Evolutionary conservation across 1,284 basidiomycete genomes (phyloP).

Genomic region (Quambalaria eucalypti): DNA sequence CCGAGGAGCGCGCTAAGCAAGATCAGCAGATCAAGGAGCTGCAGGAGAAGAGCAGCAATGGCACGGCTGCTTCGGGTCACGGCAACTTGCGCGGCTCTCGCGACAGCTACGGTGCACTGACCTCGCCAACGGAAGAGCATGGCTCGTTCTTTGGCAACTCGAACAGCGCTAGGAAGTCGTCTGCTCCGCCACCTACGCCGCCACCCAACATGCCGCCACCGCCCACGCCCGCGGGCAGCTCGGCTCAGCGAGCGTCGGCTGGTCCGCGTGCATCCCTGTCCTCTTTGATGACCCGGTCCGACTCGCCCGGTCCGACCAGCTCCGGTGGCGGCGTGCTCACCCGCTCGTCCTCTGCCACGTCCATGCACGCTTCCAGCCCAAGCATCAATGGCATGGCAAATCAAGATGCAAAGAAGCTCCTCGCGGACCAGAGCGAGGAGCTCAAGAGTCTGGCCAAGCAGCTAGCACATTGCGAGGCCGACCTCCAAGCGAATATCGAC

Average conservation of each 20-base stretch:
- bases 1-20: slow-evolving; percentile 57
- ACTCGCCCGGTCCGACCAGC: slow-evolving; percentile 16
- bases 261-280: slow-evolving; percentile 26
- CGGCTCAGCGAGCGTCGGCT: slow-evolving; percentile 9
- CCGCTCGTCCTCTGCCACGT: slow-evolving; percentile 32
- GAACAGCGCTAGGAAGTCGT: slow-evolving; percentile 50
- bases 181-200: slow-evolving; percentile 76
- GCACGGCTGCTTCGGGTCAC: not conserved
- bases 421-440: slow-evolving; percentile 68
- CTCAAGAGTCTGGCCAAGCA: slow-evolving; percentile 83
- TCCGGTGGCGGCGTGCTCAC: slow-evolving; percentile 11
- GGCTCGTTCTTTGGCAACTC: not conserved
- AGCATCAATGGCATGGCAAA: slow-evolving; percentile 11
- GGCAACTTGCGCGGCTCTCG: not conserved
- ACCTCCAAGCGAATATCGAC: slow-evolving; percentile 83
- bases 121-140: too few species aligned
- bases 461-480: slow-evolving; percentile 76
- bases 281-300: slow-evolving; percentile 23
- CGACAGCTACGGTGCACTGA: not conserved
- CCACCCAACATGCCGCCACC: slow-evolving; percentile 80
- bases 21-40: not conserved
- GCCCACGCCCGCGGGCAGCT: slow-evolving; percentile 17
- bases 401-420: slow-evolving; percentile 40
- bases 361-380: slow-evolving; percentile 10
- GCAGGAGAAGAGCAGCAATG: too few species aligned